Evolutionary conservation across 108 stramenopile species (phyloP), one percentile per base, ranked within the genome.

Genomic region (Conticribra weissflogii): DNA sequence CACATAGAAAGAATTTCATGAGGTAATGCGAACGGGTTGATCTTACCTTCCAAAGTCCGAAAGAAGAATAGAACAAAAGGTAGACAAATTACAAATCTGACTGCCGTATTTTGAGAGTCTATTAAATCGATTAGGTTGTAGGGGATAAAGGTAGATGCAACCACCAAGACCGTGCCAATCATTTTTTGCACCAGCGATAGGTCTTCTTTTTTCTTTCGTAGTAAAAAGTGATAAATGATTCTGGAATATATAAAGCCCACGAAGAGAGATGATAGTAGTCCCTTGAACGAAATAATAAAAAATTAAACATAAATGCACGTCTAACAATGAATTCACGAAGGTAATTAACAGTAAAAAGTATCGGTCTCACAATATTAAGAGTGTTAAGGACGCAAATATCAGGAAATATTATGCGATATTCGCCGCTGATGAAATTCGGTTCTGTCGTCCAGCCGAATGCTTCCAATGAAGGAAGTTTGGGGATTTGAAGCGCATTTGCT

Each of bases 31-130:
- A 41, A 12, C n/a, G n/a, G n/a, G n/a, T n/a, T n/a, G 12, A 41
- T 9, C 36, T 41, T 9, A 41, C 36, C 36, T 28, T 76, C 75
- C 31, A 76, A 15, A 3, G 45, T 55, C 27, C 67, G 48, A 34
- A 76, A 76, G 29, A 60, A 22, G 36, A 67, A 76, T 27, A 76
- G 21, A 19, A 76, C 60, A 47, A 76, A 76, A 4, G 67, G 67
- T n/a, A 30, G 22, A 29, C 66, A 63, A 0, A 76, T 33, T 24
- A 61, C 55, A 53, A 76, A 76, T 44, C 75, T 25, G 21, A 57
- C 59, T 25, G 75, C 75, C 22, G 67, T 54, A 68, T 76, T 76
- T 9, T 68, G 18, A n/a, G 47, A 50, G 12, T 32, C 30, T 0
- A 68, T 16, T 9, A 25, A 0, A 34, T 61, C 60, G 21, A 76